Evolutionary conservation across 1,284 basidiomycete species (phyloP).

Genomic region (Apiotrichum sp.): DNA sequence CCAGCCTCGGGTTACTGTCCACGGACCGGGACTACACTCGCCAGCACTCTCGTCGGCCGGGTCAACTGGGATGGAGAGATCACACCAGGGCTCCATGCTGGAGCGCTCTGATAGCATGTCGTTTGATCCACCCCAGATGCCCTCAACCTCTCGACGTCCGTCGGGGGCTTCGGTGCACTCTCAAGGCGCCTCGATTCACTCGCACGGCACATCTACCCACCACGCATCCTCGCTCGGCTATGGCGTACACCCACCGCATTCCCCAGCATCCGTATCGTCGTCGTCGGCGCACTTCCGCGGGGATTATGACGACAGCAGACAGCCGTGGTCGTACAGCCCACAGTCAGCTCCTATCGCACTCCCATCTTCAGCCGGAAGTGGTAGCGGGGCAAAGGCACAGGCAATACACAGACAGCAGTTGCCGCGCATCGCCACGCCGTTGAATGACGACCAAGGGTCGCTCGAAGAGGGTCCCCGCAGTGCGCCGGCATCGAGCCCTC

Average conservation of each 20-base stretch:
- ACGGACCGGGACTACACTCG: neutral
- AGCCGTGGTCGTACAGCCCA: constrained; percentile 4
- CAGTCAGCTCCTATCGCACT: neutral
- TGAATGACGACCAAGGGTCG: constrained; percentile 4
- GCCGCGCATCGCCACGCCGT: constrained; percentile 23
- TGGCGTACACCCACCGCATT: constrained; percentile 9
- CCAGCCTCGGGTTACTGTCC: constrained; percentile 1
- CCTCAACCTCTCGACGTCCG: constrained; percentile 15
- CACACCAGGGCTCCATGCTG: neutral
- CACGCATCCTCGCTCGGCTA: neutral
- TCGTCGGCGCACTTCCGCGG: constrained; percentile 11
- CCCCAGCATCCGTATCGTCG: constrained; percentile 25
- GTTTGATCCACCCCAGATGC: neutral
- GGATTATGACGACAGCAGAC: constrained; percentile 1
- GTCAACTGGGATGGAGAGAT: constrained; percentile 2
- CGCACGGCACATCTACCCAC: neutral
- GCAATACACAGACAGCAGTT: neutral
- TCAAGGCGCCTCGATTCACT: constrained; percentile 15
- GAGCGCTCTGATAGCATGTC: neutral
- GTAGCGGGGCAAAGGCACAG: neutral
- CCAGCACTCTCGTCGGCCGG: neutral
- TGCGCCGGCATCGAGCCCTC: constrained; percentile 19
- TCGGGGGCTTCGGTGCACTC: constrained; percentile 21
- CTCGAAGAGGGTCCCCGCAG: constrained; percentile 23
- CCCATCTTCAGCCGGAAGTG: neutral